Evolutionary conservation across 345 rosid species (phyloP).

Genomic region (Psidium guajava): DNA sequence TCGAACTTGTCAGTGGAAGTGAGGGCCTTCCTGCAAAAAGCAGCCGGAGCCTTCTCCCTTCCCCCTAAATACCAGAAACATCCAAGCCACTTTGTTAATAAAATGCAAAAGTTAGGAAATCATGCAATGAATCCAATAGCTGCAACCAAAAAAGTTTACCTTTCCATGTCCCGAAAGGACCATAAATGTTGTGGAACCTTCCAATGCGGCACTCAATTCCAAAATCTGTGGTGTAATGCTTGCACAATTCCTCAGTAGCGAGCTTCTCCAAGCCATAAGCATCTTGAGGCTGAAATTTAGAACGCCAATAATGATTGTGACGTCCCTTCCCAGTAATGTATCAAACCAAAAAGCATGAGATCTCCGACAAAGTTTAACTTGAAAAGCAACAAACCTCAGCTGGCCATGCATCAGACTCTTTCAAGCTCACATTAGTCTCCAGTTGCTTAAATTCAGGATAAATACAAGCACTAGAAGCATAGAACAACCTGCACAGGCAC

Average conservation of each 20-base stretch:
- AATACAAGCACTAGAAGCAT: conserved; percentile 99
- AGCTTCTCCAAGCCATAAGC: conserved; percentile 99
- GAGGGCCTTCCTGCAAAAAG: conserved; percentile 83
- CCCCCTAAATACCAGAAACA: conserved; percentile 45
- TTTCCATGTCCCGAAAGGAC: conserved; percentile 99
- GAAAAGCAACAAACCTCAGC: conserved; percentile 67
- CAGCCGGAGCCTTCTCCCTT: conserved; percentile 99
- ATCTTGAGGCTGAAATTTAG: conserved; percentile 81
- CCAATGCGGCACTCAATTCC: conserved; percentile 92
- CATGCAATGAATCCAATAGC: neutral
- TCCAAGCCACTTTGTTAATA: neutral
- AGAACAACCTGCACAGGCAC: conserved; percentile 55
- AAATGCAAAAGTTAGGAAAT: neutral
- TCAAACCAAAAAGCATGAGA: neutral
- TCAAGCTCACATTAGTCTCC: conserved; percentile 95
- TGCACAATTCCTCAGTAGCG: conserved; percentile 94
- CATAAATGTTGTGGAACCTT: conserved; percentile 95
- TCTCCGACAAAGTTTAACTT: neutral
- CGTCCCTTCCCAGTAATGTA: neutral
- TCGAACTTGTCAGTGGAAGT: conserved; percentile 81
- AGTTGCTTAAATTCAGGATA: conserved; percentile 98
- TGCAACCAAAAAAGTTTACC: conserved; percentile 20
- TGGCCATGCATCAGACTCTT: conserved; percentile 99
- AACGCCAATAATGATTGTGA: neutral
- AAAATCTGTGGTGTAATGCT: conserved; percentile 93